Evolutionary conservation across 2,329 filamentous ascomycete genomes (phyloP).

Genomic region (Ceratocystis variospora): DNA sequence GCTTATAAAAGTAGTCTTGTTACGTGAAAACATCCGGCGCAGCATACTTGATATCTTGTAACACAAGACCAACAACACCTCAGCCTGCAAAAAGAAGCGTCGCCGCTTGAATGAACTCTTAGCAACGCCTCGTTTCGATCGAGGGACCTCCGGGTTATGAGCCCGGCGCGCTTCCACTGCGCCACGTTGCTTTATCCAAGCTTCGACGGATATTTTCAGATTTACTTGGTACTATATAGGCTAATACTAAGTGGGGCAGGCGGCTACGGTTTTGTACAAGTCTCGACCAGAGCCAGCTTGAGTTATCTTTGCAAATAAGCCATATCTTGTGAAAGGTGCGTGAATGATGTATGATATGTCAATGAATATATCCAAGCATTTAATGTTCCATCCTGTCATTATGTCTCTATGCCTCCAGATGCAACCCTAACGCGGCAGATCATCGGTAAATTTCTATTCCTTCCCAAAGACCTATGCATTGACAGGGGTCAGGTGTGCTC

Average conservation of each 20-base stretch:
- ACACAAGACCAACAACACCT: no score
- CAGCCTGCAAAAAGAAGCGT: neutral
- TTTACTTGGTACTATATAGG: neutral
- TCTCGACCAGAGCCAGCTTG: no score
- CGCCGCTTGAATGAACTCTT: neutral
- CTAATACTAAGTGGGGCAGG: neutral
- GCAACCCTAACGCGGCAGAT: slow-evolving; percentile 7
- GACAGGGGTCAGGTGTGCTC: neutral
- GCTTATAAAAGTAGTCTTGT: neutral
- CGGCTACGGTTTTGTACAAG: no score
- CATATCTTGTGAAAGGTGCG: no score
- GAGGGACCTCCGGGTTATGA: slow-evolving; percentile 20
- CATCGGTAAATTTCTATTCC: neutral
- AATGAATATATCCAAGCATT: no score
- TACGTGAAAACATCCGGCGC: no score
- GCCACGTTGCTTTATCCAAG: slow-evolving; percentile 17
- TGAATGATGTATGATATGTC: no score
- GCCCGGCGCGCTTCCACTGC: slow-evolving; percentile 20
- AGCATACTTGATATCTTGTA: no score
- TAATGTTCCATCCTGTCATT: no score
- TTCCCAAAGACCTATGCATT: neutral
- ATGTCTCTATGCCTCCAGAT: neutral
- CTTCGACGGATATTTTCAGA: neutral
- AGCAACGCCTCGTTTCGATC: slow-evolving; percentile 20
- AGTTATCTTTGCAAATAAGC: no score